A percentile compares a stretch with the other conserved stretches of the same genome.
Conservation (phyloP, 106 monocot species). For the Triglochin maritima region DNA sequence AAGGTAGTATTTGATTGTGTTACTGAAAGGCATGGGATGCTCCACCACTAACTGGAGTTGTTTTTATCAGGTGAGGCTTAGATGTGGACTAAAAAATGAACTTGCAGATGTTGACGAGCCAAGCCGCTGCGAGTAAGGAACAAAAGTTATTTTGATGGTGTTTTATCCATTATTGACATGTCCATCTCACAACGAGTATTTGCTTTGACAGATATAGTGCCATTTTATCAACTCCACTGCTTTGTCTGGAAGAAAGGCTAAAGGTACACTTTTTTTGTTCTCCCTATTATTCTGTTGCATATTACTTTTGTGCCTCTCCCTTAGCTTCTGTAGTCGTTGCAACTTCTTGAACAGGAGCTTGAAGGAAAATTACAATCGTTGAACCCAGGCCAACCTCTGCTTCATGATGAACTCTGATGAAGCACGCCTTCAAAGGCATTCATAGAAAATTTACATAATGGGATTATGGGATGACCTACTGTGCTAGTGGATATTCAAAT, state of each 20-base stretch:
- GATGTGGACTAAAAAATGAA: slow-evolving; percentile 89
- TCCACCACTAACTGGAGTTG: neutral
- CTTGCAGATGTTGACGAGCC: slow-evolving; percentile 86
- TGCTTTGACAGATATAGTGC: slow-evolving; percentile 51
- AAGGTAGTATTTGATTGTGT: slow-evolving; percentile 33
- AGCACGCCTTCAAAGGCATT: neutral
- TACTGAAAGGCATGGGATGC: neutral
- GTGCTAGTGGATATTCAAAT: no score
- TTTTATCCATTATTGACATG: neutral
- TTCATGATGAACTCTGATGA: slow-evolving; percentile 58
- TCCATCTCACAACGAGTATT: neutral
- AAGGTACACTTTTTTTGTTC: slow-evolving; percentile 31
- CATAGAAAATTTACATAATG: neutral
- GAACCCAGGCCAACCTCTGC: slow-evolving; percentile 26
- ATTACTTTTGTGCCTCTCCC: neutral
- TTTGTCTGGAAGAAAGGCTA: slow-evolving; percentile 70
- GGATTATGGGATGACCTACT: no score
- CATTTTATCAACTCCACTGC: slow-evolving; percentile 56
- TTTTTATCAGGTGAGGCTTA: slow-evolving; percentile 76
- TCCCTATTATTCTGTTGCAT: neutral
- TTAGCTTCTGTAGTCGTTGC: neutral
- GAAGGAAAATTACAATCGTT: slow-evolving; percentile 55
- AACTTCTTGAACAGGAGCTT: slow-evolving; percentile 48
- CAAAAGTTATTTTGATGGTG: neutral
- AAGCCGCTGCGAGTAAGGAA: slow-evolving; percentile 96